phyloP scores from a whole-genome alignment of 495 filamentous ascomycete species.

The Aspergillus ellipticus region DNA sequence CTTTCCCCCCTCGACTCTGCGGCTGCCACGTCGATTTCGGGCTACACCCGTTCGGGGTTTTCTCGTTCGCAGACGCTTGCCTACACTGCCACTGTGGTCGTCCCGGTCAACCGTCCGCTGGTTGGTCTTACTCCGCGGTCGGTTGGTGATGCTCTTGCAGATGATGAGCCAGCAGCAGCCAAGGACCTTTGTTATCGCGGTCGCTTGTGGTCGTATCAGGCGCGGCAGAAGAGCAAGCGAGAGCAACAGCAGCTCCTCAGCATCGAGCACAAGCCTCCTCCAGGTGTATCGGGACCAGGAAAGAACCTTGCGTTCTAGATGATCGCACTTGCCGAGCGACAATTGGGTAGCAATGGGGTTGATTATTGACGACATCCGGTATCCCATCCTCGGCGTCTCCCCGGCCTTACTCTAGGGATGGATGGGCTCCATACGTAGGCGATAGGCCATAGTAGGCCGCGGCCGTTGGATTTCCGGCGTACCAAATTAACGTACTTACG shows the following conservation, averaged over 20 bases:
- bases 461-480: background rate
- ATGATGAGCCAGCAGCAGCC: constrained; percentile 12
- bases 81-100: constrained; percentile 3
- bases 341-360: background rate
- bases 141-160: constrained; percentile 9
- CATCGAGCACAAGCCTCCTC: constrained; percentile 1
- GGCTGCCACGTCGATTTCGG: constrained; percentile 26
- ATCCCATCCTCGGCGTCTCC: background rate
- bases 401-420: background rate
- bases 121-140: constrained; percentile 2
- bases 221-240: constrained; percentile 6
- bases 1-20: constrained; percentile 18
- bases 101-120: background rate
- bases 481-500: background rate
- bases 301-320: background rate
- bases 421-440: too few relatives aligned
- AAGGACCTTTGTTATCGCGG: constrained; percentile 5
- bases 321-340: background rate
- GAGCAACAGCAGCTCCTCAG: background rate
- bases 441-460: too few relatives aligned
- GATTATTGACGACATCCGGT: background rate
- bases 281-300: background rate
- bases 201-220: constrained; percentile 8
- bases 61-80: background rate
- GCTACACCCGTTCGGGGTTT: constrained; percentile 20